These are phyloP conservation scores for Pelagomonas calceolata DNA, from an alignment of 108 stramenopile species.

Conservation along the genomic window DNA sequence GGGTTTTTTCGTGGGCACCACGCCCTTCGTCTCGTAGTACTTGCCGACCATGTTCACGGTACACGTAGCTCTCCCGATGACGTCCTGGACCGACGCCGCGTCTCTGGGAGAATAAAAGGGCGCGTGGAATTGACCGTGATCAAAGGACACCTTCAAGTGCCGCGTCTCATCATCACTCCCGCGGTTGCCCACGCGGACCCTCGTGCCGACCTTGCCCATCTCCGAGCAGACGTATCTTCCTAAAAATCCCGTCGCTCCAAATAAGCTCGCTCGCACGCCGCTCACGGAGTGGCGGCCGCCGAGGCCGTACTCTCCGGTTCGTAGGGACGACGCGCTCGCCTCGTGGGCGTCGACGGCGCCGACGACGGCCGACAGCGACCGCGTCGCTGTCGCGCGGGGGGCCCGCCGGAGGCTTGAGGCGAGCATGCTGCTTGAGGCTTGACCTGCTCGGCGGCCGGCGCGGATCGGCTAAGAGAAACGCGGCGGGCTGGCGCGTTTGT, in stretches of 20 bases:
- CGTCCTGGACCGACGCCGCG: constrained; percentile 67
- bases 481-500: too few species aligned
- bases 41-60: constrained; percentile 93
- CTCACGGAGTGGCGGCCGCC: constrained; percentile 12
- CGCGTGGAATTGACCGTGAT: constrained; percentile 73
- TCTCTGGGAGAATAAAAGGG: constrained; percentile 71
- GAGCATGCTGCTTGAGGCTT: too few species aligned
- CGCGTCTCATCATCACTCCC: constrained; percentile 83
- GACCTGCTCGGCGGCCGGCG: too few species aligned
- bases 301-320: neutral
- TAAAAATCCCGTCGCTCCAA: constrained; percentile 85
- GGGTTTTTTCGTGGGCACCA: constrained; percentile 46
- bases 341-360: too few species aligned
- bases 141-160: constrained; percentile 77
- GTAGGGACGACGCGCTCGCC: too few species aligned
- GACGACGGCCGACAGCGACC: too few species aligned
- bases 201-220: constrained; percentile 42
- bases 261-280: constrained; percentile 66
- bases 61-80: constrained; percentile 75
- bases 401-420: too few species aligned
- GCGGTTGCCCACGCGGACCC: constrained; percentile 61
- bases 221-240: constrained; percentile 72
- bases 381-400: too few species aligned
- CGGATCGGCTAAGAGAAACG: too few species aligned
- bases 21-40: constrained; percentile 69